phyloP scores from a whole-genome alignment of 192 early-diverging fungal genomes.

The Coemansia furcata region DNA sequence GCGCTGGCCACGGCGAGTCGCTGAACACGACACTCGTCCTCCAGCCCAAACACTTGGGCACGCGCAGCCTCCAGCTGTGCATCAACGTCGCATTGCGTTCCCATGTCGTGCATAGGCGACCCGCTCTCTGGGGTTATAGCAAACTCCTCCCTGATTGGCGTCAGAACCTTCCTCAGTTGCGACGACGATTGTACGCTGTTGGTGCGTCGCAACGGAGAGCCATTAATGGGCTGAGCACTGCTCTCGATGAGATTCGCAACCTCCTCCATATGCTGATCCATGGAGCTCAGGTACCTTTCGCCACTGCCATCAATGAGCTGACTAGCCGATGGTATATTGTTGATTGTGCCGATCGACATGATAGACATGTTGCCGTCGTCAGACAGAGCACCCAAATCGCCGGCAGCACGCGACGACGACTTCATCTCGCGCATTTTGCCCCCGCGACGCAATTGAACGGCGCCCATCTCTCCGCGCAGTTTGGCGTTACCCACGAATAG shows the following conservation, averaged over 20 bases:
- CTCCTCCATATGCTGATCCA: conserved; percentile 43
- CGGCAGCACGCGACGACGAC: conserved; percentile 6
- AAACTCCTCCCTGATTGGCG: conserved; percentile 44
- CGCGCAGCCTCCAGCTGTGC: conserved; percentile 8
- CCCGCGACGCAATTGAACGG: conserved; percentile 26
- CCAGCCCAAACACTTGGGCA: conserved; percentile 2
- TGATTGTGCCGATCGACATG: conserved; percentile 22
- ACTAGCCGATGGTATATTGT: conserved; percentile 36
- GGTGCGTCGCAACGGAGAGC: conserved; percentile 7
- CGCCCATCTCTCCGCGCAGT: conserved; percentile 33
- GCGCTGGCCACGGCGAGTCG: conserved; percentile 24
- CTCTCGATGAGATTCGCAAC: conserved; percentile 41
- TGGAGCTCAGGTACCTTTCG: conserved; percentile 16
- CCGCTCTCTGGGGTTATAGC: background rate
- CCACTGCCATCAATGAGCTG: conserved; percentile 39
- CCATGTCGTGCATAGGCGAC: conserved; percentile 1
- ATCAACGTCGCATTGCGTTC: conserved; percentile 20
- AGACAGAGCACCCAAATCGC: conserved; percentile 9
- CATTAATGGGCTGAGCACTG: conserved; percentile 7
- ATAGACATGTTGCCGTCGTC: conserved; percentile 33
- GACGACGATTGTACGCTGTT: conserved; percentile 5
- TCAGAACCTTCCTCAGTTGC: conserved; percentile 20
- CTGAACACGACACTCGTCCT: conserved; percentile 26
- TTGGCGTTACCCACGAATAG: conserved; percentile 27
- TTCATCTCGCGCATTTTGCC: conserved; percentile 34